A percentile compares a stretch with the other conserved stretches of the same genome.
phyloP scores from a whole-genome alignment of 2,329 filamentous ascomycete genomes.

The Penicillium oxalicum region DNA sequence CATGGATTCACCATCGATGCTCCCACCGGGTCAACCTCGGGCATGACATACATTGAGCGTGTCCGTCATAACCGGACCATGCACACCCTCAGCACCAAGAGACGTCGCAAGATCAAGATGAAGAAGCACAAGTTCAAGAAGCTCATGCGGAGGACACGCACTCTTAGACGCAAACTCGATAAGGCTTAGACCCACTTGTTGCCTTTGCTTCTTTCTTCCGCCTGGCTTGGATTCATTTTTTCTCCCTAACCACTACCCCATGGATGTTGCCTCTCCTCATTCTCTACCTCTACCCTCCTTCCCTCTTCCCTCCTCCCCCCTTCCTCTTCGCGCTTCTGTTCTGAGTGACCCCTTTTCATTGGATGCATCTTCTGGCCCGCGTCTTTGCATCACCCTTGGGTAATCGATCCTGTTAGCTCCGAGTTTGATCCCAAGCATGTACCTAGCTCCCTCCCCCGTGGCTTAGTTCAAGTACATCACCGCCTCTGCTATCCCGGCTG shows the following conservation, averaged over 20 bases:
- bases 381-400: slow-evolving; percentile 18
- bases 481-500: too few relatives aligned
- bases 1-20: slow-evolving; percentile 50
- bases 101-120: slow-evolving; percentile 94
- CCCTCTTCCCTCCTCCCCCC: too few relatives aligned
- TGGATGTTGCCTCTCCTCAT: too few relatives aligned
- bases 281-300: too few relatives aligned
- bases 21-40: slow-evolving; percentile 36
- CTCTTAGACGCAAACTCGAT: slow-evolving; percentile 77
- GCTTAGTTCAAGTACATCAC: too few relatives aligned
- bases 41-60: slow-evolving; percentile 58
- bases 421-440: slow-evolving; percentile 16
- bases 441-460: slow-evolving; percentile 7
- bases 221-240: slow-evolving; percentile 5
- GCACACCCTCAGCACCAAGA: slow-evolving; percentile 81
- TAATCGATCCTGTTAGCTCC: slow-evolving; percentile 15
- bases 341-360: slow-evolving; percentile 2
- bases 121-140: slow-evolving; percentile 99
- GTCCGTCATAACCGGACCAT: slow-evolving; percentile 57
- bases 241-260: too few relatives aligned
- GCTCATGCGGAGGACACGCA: slow-evolving; percentile 86
- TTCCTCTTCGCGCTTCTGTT: too few relatives aligned
- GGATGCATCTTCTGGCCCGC: slow-evolving; percentile 19
- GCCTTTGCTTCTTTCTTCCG: slow-evolving; percentile 8
- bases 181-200: slow-evolving; percentile 41